Evolutionary conservation across 2,329 filamentous ascomycete genomes (phyloP), one percentile per base, ranked within the genome.

Genomic region (Elsinoe batatas): DNA sequence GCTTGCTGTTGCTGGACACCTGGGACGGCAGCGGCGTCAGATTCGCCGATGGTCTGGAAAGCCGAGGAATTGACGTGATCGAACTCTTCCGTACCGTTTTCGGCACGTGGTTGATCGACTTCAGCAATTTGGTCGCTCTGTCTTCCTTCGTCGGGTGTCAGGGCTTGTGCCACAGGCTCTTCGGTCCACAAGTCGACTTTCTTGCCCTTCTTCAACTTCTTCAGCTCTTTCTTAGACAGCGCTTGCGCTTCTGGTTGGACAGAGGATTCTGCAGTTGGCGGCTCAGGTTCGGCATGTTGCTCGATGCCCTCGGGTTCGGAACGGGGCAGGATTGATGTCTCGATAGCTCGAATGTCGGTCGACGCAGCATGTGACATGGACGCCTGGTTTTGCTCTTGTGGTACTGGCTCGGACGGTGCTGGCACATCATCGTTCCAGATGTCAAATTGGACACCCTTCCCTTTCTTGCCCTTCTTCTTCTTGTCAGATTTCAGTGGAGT

Each of bases 381-480:
- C 8, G 26, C 26, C 8, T 30, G 4, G 8, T 8, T 8, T 30
- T 30, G 26, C 4, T 8, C 26, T 5, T 44, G 40, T 26, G 35
- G 8, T 1, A 17, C 10, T 12, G 13, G 5, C n/a, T 15, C 35
- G 20, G 18, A 2, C 13, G 47, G 3, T n/a, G 47, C 15, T 22
- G n/a, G 47, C 17, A 37, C 47, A 51, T 38, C 40, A 7, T 30
- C 40, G 33, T 51, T 38, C 47, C 47, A 51, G 32, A 51, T 51
- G 18, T 51, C 47, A 26, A 51, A 37, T 15, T 51, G 17, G 15
- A 55, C 38, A 3, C n/a, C 38, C 57, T 65, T 64, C 43, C 60
- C 58, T 58, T 65, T 66, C 59, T 67, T 64, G 13, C 54, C 58
- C 35, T 58, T 59, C 43, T 32, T 22, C 40, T 55, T 55, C 40